Evolutionary conservation across 495 filamentous ascomycete genomes (phyloP).

Genomic region (Parachaetomium inaequale): DNA sequence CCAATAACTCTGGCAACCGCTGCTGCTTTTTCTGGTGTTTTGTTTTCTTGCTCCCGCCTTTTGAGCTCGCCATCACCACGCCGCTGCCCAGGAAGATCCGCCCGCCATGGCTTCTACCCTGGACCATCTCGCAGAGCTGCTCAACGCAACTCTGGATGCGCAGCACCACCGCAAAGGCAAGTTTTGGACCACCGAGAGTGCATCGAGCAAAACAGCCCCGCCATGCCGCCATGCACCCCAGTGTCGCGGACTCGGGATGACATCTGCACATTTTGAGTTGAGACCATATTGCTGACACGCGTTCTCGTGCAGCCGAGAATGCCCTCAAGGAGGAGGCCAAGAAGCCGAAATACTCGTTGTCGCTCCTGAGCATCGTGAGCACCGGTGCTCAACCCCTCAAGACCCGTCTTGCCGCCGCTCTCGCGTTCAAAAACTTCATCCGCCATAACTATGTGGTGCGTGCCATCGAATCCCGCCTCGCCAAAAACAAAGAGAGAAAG

Average conservation of each 20-base stretch:
- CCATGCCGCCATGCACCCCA: not conserved
- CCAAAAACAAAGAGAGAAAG: not conserved
- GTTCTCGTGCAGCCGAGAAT: conserved; percentile 64
- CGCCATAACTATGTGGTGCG: conserved; percentile 75
- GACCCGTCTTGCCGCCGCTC: conserved; percentile 80
- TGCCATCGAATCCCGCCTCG: not conserved
- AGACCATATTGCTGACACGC: conserved; percentile 18
- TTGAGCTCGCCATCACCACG: conserved; percentile 10
- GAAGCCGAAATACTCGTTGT: conserved; percentile 81
- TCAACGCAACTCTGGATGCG: conserved; percentile 84
- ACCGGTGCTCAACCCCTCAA: conserved; percentile 62
- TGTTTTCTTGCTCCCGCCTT: conserved; percentile 12
- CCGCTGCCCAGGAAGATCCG: not conserved
- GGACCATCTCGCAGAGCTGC: conserved; percentile 67
- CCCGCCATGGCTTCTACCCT: conserved; percentile 71
- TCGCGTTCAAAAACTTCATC: conserved; percentile 99
- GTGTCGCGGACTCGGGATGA: not conserved
- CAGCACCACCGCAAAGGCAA: conserved; percentile 82
- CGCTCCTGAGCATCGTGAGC: conserved; percentile 83
- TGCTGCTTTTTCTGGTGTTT: conserved; percentile 22
- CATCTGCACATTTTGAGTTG: not conserved
- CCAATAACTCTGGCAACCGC: conserved; percentile 22
- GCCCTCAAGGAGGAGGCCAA: conserved; percentile 69
- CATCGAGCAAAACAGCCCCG: conserved; percentile 14
- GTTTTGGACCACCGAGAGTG: conserved; percentile 17